Base-by-base conservation (phyloP, 495 filamentous ascomycete species). In the Choiromyces venosus region DNA sequence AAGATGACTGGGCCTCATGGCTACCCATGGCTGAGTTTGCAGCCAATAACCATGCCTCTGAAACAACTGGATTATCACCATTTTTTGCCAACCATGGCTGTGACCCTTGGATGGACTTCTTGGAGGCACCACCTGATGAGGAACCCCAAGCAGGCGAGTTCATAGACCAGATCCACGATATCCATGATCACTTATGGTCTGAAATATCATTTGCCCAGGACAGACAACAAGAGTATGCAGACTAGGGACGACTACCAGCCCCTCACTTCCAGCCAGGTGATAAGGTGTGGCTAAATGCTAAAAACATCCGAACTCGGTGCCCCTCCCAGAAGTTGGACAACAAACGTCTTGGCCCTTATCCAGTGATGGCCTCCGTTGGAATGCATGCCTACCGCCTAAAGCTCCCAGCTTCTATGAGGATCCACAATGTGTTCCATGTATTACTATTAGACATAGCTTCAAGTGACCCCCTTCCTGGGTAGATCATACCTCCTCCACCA, bases 1-100 rank as follows among this genome's bases (percentile, higher is more conserved):
- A 83, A 69, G 70, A 80, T 66, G 73, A 83, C 68, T 83, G 74
- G 74, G 66, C 46, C 3, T 25, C 79, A 33, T 76, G 29, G 19
- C 68, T 82, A n/a, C 66, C 70, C 1, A 36, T 72, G 21, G 64
- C 70, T n/a, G n/a, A n/a, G n/a, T n/a, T n/a, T n/a, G n/a, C n/a
- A n/a, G n/a, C n/a, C n/a, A n/a, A n/a, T n/a, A 72, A 67, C 37
- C 33, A 52, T 2, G 71, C 44, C 14, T 70, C 52, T 12, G 71
- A 68, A 29, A 65, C 71, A n/a, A 76, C 70, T 14, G 52, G 29
- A 0, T 0, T 70, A 0, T 72, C 65, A 4, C 75, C 39, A 12
- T 76, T 78, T 73, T 76, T 72, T 39, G 42, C 65, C 67, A 66
- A 70, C 8, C 46, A 67, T 1, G 70, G 64, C 4, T 37, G 1